Base-by-base conservation (phyloP, 2,329 filamentous ascomycete species). In the Neofusicoccum kwambonambiense region DNA sequence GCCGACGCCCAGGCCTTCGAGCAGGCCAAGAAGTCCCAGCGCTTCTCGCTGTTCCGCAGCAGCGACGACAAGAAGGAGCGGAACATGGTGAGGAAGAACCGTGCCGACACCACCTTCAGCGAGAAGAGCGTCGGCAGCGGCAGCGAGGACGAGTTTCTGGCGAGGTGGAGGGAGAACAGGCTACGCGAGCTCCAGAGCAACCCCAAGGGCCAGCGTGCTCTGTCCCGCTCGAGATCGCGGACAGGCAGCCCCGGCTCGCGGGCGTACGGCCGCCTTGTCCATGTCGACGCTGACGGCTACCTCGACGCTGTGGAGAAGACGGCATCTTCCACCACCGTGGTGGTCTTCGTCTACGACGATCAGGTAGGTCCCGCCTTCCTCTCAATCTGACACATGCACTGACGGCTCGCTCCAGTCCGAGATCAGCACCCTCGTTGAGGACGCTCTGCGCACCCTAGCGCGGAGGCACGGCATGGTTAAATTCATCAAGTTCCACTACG, bases 271-370 rank as follows among this genome's bases (percentile, higher is more conserved):
- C 86, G 85, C 12, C 81, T 98, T 68, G 90, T 93, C 67, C 85
- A 87, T 66, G 95, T 98, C 1, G 93, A 98, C 81, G 94, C 92
- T 7, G 82, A 90, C 68, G 95, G 93, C 17, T 99, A 96, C 73
- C 85, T 99, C n/a, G 93, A 98, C 77, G 93, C 94, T 64, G 92
- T 98, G 70, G 95, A 99, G 80, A 95, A 92, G 79, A 92, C 94
- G 4, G 84, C 88, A 44, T 80, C 88, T 54, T 91, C 94, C 52
- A 94, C 92, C 0, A 86, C 90, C 3, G 93, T 98, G 1, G 90
- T 97, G 2, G 95, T 99, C 34, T 96, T 94, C 79, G 93, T 99
- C 69, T 95, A 93, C 77, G 93, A 97, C 74, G 86, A 91, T 67
- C 86, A 90, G 82, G 93, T 96, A 86, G 75, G 87, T 79, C 58